Percentiles rank a stretch among this genome's conserved stretches.
phyloP scores from a whole-genome alignment of 352 stramenopile species.

The Globisporangium recalcitrans region DNA sequence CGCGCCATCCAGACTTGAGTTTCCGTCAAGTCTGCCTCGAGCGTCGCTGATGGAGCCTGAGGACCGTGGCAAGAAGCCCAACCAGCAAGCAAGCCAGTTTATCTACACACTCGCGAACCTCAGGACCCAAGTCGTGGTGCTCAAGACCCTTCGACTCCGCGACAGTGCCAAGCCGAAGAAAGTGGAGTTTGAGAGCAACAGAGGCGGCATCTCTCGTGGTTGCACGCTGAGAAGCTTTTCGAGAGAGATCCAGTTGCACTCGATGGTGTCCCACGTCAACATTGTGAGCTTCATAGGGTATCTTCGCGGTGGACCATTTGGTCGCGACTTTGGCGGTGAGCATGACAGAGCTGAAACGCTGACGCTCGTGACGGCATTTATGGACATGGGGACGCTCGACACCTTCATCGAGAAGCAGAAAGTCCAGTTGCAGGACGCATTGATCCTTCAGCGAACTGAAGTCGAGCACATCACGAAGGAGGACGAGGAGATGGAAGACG shows the following conservation, averaged over 20 bases:
- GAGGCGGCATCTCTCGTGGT: background rate
- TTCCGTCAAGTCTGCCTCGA: background rate
- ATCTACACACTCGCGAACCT: constrained; percentile 10
- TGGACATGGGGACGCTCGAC: constrained; percentile 33
- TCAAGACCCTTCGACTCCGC: constrained; percentile 4
- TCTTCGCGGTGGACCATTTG: constrained; percentile 8
- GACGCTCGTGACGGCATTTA: constrained; percentile 37
- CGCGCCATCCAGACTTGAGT: background rate
- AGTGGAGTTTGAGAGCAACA: background rate
- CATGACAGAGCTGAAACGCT: constrained; percentile 10
- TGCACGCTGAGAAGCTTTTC: constrained; percentile 1
- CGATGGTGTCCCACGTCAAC: constrained; percentile 57
- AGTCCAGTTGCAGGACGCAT: constrained; percentile 12
- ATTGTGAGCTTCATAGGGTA: constrained; percentile 61
- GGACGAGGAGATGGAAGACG: background rate
- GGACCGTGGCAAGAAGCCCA: background rate
- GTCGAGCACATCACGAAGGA: background rate
- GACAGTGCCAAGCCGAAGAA: background rate
- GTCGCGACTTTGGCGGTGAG: background rate
- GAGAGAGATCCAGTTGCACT: constrained; percentile 50
- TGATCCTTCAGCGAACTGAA: constrained; percentile 8
- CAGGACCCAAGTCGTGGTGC: constrained; percentile 2
- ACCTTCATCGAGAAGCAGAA: constrained; percentile 32
- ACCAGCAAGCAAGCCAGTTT: background rate
- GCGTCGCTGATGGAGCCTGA: background rate